phyloP scores from a whole-genome alignment of 768 basidiomycete genomes.

The Suillus plorans region DNA sequence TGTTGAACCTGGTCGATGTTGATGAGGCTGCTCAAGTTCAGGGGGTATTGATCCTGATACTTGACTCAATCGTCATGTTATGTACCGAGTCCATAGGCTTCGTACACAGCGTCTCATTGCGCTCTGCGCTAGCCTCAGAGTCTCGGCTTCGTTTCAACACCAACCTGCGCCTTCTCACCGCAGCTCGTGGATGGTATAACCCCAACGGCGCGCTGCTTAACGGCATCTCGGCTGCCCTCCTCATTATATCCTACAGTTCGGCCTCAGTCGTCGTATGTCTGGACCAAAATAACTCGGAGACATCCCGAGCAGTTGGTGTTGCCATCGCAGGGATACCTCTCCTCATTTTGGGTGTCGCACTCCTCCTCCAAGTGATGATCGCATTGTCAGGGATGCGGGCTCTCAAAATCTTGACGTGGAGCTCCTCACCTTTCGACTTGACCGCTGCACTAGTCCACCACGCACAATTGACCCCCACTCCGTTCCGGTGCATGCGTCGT shows the following conservation, averaged over 20 bases:
- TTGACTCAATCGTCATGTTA: slow-evolving; percentile 25
- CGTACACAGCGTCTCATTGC: slow-evolving; percentile 27
- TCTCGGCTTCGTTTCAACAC: slow-evolving; percentile 28
- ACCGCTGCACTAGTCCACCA: slow-evolving; percentile 32
- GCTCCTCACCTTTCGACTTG: slow-evolving; percentile 29
- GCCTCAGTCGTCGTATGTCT: slow-evolving; percentile 6
- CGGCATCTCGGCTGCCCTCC: slow-evolving; percentile 20
- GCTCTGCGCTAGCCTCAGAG: slow-evolving; percentile 27
- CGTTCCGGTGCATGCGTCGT: slow-evolving; percentile 27
- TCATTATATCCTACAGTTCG: slow-evolving; percentile 29
- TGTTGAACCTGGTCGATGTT: too few relatives aligned
- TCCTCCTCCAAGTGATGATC: slow-evolving; percentile 22
- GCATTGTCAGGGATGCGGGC: slow-evolving; percentile 20
- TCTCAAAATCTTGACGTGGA: slow-evolving; percentile 31
- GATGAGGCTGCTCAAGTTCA: too few relatives aligned
- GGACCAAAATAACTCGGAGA: too few relatives aligned
- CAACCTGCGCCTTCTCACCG: slow-evolving; percentile 29
- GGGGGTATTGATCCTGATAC: slow-evolving; percentile 16
- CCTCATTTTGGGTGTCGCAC: slow-evolving; percentile 22
- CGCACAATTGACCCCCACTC: slow-evolving; percentile 17
- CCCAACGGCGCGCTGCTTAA: slow-evolving; percentile 26
- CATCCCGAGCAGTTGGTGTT: too few relatives aligned
- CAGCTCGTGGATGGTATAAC: slow-evolving; percentile 16
- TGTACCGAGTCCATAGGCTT: slow-evolving; percentile 32
- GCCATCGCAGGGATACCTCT: slow-evolving; percentile 26